These are phyloP conservation scores for Pneumocystis wakefieldiae DNA, from an alignment of 1,139 yeast genomes.

Conservation along the genomic window DNA sequence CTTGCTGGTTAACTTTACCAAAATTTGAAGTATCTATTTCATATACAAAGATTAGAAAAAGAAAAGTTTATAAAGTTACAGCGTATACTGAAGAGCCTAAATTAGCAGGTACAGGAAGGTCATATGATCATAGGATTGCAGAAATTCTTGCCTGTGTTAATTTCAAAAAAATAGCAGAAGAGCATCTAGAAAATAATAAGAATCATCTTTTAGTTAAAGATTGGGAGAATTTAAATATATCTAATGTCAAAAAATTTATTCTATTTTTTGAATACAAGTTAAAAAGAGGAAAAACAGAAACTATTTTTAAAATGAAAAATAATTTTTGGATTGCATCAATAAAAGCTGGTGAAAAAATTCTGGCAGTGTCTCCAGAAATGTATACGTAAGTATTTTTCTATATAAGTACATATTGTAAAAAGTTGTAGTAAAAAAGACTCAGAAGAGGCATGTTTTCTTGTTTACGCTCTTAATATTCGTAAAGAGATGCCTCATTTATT, in stretches of 20 bases:
- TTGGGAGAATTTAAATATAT: slow-evolving; percentile 10
- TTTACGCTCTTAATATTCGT: slow-evolving; percentile 12
- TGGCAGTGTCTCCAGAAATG: slow-evolving; percentile 5
- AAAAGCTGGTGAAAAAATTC: background rate
- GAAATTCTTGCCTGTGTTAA: slow-evolving; percentile 8
- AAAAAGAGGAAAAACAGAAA: background rate
- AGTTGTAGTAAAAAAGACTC: slow-evolving; percentile 9
- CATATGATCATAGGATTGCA: slow-evolving; percentile 3
- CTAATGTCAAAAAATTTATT: slow-evolving; percentile 13
- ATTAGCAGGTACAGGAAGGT: slow-evolving; percentile 4
- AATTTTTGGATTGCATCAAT: background rate
- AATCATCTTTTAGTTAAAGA: slow-evolving; percentile 9
- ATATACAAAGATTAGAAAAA: slow-evolving; percentile 1
- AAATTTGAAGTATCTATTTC: slow-evolving; percentile 3
- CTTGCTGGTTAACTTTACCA: slow-evolving; percentile 4
- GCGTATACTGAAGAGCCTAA: slow-evolving; percentile 2
- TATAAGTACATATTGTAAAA: slow-evolving; percentile 5
- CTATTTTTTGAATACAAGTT: slow-evolving; percentile 8
- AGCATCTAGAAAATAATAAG: slow-evolving; percentile 5
- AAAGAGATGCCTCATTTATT: slow-evolving; percentile 11
- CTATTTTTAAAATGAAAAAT: background rate
- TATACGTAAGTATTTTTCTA: slow-evolving; percentile 6
- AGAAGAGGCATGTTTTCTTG: slow-evolving; percentile 10
- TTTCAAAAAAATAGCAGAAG: slow-evolving; percentile 11
- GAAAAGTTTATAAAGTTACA: background rate